These are phyloP conservation scores for Pharus latifolius DNA, from an alignment of 176 grass and related monocot genomes.

Conservation along the genomic window DNA sequence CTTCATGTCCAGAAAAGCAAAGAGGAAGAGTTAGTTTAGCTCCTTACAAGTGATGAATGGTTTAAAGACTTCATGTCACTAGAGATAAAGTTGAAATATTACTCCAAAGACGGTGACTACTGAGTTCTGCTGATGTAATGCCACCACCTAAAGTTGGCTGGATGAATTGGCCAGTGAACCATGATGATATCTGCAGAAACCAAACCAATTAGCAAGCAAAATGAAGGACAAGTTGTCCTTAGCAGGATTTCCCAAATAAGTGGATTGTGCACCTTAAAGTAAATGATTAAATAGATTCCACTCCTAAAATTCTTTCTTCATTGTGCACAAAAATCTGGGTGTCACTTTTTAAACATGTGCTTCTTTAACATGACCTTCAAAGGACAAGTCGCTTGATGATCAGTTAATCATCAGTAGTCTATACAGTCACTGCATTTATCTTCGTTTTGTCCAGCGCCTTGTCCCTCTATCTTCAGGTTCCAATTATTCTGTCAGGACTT, in stretches of 20 bases:
- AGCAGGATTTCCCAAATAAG: background rate
- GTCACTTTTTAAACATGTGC: background rate
- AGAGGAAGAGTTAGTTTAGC: too few species aligned
- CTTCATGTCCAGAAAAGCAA: background rate
- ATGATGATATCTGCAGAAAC: conserved; percentile 15
- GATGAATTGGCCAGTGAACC: background rate
- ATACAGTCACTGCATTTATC: background rate
- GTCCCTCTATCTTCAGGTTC: background rate
- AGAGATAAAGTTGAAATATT: background rate
- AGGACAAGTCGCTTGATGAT: background rate
- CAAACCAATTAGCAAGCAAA: background rate
- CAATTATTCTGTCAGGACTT: background rate
- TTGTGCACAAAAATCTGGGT: background rate
- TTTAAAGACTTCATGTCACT: too few species aligned
- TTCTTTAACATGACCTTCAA: background rate
- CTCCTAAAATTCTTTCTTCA: background rate
- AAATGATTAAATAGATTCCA: background rate
- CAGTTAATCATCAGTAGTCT: background rate
- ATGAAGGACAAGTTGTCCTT: background rate
- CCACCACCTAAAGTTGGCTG: background rate
- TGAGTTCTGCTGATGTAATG: background rate
- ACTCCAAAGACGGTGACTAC: background rate
- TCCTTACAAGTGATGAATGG: background rate
- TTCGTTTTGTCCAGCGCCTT: background rate
- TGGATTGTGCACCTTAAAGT: background rate